Base-by-base conservation (phyloP, 2,329 filamentous ascomycete genomes). In the Magnaporthiopsis incrustans region DNA sequence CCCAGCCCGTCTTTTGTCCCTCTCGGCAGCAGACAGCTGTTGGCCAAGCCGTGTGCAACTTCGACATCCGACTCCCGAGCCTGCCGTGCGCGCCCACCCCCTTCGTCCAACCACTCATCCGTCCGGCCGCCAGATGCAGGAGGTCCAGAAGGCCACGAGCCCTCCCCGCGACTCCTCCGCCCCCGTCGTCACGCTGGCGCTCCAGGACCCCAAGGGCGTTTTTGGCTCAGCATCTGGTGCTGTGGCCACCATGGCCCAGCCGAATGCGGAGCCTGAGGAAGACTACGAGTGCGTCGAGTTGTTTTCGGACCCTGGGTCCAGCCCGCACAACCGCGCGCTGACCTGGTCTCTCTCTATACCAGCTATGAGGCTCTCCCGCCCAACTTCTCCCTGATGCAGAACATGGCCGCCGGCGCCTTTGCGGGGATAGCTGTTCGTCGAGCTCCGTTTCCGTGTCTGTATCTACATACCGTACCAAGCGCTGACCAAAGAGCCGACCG, bases 351-450 rank as follows among this genome's bases (percentile, higher is more conserved):
- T 38, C 15, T 67, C 27, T 30, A 30, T 30, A 30, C 27, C 27
- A 88, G 85, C 79, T 98, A 98, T 85, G 94, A 98, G 84, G 88
- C 89, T 69, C 86, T 99, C 65, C 93, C 94, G 68, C 90, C 93
- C 69, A 96, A 97, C 78, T 97, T 97, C 82, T 95, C 92, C 71
- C 84, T 98, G 73, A 80, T 89, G 69, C 92, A 95, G 75, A 99
- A 98, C 78, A 97, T 98, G 92, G 81, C 89, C 68, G 95, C 95
- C 64, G 95, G 95, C 76, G 95, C 95, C 70, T 97, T 98, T 78
- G 95, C 95, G 66, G 95, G 95, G 71, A 96, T 97, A 78, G 92
- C 93, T 72, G 92, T 96, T 87, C 71, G 88, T 74, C 32, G 2
- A n/a, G 44, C 44, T 18, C 44, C 11, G 15, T 18, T 18, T 6